Base-by-base conservation (phyloP, 495 filamentous ascomycete genomes). In the Penicillium parvum region DNA sequence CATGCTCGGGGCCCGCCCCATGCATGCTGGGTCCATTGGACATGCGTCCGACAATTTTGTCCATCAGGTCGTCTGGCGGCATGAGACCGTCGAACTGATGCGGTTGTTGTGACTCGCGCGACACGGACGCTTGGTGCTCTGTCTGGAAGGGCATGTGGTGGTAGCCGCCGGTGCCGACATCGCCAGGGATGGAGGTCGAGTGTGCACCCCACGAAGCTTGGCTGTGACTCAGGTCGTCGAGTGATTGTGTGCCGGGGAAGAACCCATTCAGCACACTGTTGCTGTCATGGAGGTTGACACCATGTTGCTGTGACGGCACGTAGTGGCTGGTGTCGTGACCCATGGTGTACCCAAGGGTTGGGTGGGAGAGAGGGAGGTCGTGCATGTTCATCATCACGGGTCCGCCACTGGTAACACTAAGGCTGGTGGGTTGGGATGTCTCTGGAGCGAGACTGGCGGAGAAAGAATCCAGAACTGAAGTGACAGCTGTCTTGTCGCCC, bases 391-490 rank as follows among this genome's bases (percentile, higher is more conserved):
- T 56, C 59, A 73, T 66, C 27, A 59, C 44, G 1, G 63, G 52
- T n/a, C 57, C 58, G 6, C 60, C 57, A 45, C 49, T 63, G 18
- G 62, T 55, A 6, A 50, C 57, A 11, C 45, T 57, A 18, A 68
- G 51, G 15, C 51, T 63, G 5, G 55, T 54, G 0, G 63, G 50
- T 36, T 68, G 64, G 25, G 61, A 63, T 14, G 58, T 61, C 11
- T 65, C 63, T 4, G 58, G 58, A 10, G 59, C 56, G 18, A 62
- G 55, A 10, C 66, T 56, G 33, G 49, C 47, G 5, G 64, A 54
- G 43, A 65, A 72, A 1, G 65, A 58, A 33, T 72, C 67, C n/a
- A 71, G 53, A 12, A 68, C 67, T 3, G 67, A 68, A 7, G 62
- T 64, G 15, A 64, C 58, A 12, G 69, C 60, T 1, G 61, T 64